Evolutionary conservation across 106 monocot species (phyloP).

Genomic region (Vanilla planifolia): DNA sequence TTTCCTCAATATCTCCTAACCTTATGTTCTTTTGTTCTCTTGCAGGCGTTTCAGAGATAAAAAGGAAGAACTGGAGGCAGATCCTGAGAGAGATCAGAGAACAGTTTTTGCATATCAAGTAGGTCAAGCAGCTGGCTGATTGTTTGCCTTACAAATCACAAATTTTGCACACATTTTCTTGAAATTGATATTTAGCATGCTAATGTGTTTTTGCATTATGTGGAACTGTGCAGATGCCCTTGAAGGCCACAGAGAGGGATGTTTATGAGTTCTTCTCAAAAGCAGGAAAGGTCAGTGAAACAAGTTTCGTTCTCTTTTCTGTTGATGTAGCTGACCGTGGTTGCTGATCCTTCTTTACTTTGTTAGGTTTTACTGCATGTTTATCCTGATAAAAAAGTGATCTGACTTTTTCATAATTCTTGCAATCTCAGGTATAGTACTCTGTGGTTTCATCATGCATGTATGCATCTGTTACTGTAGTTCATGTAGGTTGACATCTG

Average conservation of each 20-base stretch:
- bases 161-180: neutral
- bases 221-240: slow-evolving; percentile 37
- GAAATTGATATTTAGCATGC: neutral
- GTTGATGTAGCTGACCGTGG: slow-evolving; percentile 9
- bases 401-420: slow-evolving; percentile 26
- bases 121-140: neutral
- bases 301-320: slow-evolving; percentile 7
- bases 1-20: too few relatives aligned
- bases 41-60: slow-evolving; percentile 57
- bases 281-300: slow-evolving; percentile 68
- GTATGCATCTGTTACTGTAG: slow-evolving; percentile 1
- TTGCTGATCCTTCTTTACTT: slow-evolving; percentile 24
- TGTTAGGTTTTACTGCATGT: slow-evolving; percentile 40
- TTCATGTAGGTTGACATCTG: slow-evolving; percentile 14
- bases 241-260: slow-evolving; percentile 79
- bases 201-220: neutral
- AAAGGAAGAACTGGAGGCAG: slow-evolving; percentile 74
- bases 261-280: slow-evolving; percentile 83
- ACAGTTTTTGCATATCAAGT: slow-evolving; percentile 94
- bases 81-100: slow-evolving; percentile 88
- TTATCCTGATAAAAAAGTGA: slow-evolving; percentile 36
- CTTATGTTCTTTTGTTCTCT: too few relatives aligned
- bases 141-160: neutral
- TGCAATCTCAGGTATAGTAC: slow-evolving; percentile 34
- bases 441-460: slow-evolving; percentile 20